phyloP scores from a whole-genome alignment of 371 early-diverging fungal species.

The Actinomortierella ambigua region DNA sequence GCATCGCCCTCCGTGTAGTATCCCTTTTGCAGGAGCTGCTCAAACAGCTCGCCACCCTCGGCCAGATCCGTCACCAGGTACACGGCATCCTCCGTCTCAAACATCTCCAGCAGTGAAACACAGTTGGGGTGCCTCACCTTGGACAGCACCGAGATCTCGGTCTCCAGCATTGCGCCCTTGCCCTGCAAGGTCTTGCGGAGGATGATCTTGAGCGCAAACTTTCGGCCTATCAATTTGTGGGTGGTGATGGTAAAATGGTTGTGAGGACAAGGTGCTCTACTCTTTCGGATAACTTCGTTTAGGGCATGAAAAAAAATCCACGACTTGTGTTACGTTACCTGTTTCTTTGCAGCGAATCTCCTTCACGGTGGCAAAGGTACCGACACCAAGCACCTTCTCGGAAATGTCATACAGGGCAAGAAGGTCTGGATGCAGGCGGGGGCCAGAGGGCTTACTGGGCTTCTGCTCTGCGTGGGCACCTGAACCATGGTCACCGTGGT shows the following conservation, averaged over 20 bases:
- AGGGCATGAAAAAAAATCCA: not conserved
- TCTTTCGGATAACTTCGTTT: too few species aligned
- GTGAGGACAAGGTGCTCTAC: too few species aligned
- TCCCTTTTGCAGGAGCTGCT: conserved; percentile 77
- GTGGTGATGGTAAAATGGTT: conserved; percentile 24
- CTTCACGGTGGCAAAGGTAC: conserved; percentile 85
- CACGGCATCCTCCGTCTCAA: conserved; percentile 78
- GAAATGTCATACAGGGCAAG: conserved; percentile 50
- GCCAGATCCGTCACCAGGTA: conserved; percentile 87
- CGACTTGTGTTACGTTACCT: conserved; percentile 16
- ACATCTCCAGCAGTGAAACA: conserved; percentile 78
- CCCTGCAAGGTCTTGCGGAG: conserved; percentile 66
- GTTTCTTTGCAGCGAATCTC: conserved; percentile 41
- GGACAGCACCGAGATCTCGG: conserved; percentile 80
- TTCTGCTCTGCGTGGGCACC: conserved; percentile 31
- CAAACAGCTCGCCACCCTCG: conserved; percentile 87
- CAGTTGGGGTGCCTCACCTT: conserved; percentile 82
- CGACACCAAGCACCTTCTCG: conserved; percentile 59
- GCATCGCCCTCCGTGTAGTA: conserved; percentile 83
- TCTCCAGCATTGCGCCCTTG: conserved; percentile 82
- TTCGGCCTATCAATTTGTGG: conserved; percentile 56
- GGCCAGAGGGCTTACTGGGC: conserved; percentile 20
- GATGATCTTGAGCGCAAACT: conserved; percentile 83
- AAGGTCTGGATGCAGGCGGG: conserved; percentile 40
- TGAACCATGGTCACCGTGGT: conserved; percentile 22